Evolutionary conservation across 768 basidiomycete genomes (phyloP).

Genomic region (Lentinula detonsa): DNA sequence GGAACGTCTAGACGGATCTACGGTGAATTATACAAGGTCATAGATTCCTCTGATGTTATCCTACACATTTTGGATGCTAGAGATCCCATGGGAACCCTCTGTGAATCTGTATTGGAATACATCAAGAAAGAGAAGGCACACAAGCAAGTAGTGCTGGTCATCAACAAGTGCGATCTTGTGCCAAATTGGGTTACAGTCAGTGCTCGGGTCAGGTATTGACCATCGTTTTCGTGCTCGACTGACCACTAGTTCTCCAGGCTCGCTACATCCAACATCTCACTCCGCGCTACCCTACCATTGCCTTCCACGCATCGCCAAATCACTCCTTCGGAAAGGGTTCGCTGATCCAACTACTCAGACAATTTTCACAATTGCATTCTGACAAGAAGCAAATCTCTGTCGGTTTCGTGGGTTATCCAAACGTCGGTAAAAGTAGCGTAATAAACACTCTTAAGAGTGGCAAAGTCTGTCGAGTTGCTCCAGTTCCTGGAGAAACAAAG

Average conservation of each 20-base stretch:
- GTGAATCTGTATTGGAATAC: constrained; percentile 89
- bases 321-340: constrained; percentile 99
- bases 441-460: constrained; percentile 98
- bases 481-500: constrained; percentile 97
- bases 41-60: constrained; percentile 96
- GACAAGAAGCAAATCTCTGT: constrained; percentile 99
- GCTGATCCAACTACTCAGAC: constrained; percentile 92
- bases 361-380: constrained; percentile 94
- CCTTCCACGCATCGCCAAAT: constrained; percentile 98
- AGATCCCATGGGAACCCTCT: constrained; percentile 93
- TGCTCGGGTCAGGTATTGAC: constrained; percentile 11
- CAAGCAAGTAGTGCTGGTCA: constrained; percentile 93
- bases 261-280: constrained; percentile 95
- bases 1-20: constrained; percentile 95
- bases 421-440: constrained; percentile 95
- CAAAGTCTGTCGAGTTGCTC: constrained; percentile 95
- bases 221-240: background rate
- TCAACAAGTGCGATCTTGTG: constrained; percentile 98
- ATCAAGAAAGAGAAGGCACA: constrained; percentile 95
- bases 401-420: constrained; percentile 96
- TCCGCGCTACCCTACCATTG: constrained; percentile 91
- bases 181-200: constrained; percentile 98
- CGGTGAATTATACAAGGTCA: constrained; percentile 98
- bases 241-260: constrained; percentile 44
- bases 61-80: constrained; percentile 94